Base-by-base conservation (phyloP, 2,329 filamentous ascomycete genomes). In the Thelonectria rubi region DNA sequence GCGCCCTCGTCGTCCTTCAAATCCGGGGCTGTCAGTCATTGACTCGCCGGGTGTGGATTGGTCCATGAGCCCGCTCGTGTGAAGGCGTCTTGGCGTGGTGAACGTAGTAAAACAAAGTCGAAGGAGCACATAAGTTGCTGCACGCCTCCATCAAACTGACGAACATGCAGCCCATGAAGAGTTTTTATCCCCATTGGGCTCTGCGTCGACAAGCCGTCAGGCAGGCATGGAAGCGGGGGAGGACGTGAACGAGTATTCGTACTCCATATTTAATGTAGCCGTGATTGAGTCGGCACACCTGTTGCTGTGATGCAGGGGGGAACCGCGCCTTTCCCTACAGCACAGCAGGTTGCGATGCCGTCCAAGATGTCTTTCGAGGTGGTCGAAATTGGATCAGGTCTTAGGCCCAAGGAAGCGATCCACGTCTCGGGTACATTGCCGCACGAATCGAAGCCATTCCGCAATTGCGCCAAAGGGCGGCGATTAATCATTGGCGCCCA, bases 401-500 rank as follows among this genome's bases (percentile, higher is more conserved):
- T 46, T 40, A 46, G 40, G 26, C 24, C 48, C 34, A 32, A 21
- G 24, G 43, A 30, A 21, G 24, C 18, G 14, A 14, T 50, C 32
- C 30, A 39, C 32, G 54, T 45, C 54, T 57, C 24, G 46, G 40
- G 24, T 56, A 49, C 45, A 56, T 56, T 55, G 20, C 53, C 40
- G 45, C 17, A 24, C 42, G 20, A 24, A 46, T 43, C 37, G 43
- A 18, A 39, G 21, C 12, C 32, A 49, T 48, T 37, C 58, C 46
- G 46, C 58, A 52, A 40, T 37, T 55, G 42, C 32, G 47, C 43
- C 53, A 57, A 52, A 43, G 26, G 51, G 34, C 47, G 60, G 37
- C 60, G 32, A 63, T 63, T 37, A 15, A 37, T 37, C 11, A 37
- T 37, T 60, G 60, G 60, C 60, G 60, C 60, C 60, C 48, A 63